Base-by-base conservation (phyloP, 192 early-diverging fungal genomes). In the Entomortierella chlamydospora region DNA sequence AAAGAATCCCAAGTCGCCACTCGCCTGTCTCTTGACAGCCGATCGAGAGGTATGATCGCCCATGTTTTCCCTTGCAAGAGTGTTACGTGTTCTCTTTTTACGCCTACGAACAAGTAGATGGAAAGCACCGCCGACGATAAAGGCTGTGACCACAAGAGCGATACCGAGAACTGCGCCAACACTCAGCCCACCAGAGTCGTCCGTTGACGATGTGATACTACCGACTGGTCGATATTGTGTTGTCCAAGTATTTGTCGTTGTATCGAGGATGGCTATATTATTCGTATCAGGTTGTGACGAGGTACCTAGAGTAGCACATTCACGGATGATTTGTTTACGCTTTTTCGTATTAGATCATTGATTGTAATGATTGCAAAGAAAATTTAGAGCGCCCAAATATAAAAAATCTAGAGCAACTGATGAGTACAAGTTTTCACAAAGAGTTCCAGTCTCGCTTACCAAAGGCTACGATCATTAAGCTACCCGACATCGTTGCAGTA, bases 61-160 rank as follows among this genome's bases (percentile, higher is more conserved):
- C 62, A 60, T 64, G 49, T 79, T 66, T 62, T 79, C 62, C 34
- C 76, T 55, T 13, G 76, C 76, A n/a, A 79, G 39, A 2, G 76
- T 79, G 68, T 79, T 79, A n/a, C 51, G 47, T 10, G 76, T 79
- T 22, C 63, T 61, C 20, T 41, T 43, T 25, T 79, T 79, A 18
- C 63, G 60, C 15, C 68, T 61, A 26, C 52, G 67, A n/a, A 70
- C 68, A 47, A 79, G 33, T n/a, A 66, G 28, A 57, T 66, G 22
- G 52, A 79, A 79, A 1, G 57, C 57, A 8, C 76, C 61, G 29
- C 67, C 68, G 25, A 79, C 76, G n/a, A 79, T 53, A 0, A 49
- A 17, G 0, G 42, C 57, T 9, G 76, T 79, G 57, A 79, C 17
- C 34, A 79, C 67, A 34, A 79, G 66, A 8, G 68, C 63, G 25